Base-by-base conservation (phyloP, 805 yeast species). In the Yarrowia sp. region DNA sequence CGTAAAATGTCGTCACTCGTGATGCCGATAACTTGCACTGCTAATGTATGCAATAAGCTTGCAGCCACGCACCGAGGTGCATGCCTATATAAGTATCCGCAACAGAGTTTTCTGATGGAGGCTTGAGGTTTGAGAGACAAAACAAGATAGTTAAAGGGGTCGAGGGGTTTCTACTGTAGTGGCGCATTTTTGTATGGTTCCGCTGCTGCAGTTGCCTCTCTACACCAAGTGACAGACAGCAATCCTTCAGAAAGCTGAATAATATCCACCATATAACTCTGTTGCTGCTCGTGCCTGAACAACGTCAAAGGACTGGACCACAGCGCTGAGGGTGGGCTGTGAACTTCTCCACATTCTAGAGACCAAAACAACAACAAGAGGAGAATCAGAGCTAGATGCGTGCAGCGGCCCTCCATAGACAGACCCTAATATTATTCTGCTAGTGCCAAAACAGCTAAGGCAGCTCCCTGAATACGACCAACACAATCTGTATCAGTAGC, bases 41-140 rank as follows among this genome's bases (percentile, higher is more conserved):
- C 40, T 41, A 26, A 41, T 55, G 63, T 56, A 56, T 56, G 63
- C 48, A 53, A 41, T 41, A 56, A 56, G 40, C 63, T 26, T 56
- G 63, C 63, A 56, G 63, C 63, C 63, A 56, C 63, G 48, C 63
- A 26, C 48, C 48, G 63, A 56, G 63, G 48, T 56, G 63, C 63
- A 56, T 56, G 48, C 32, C 26, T 42, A 26, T 56, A 41, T 56
- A 56, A 41, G 48, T 26, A 42, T 41, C 22, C 22, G 48, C 38
- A 56, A 56, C 63, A 56, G 38, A 56, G 63, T 56, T 55, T 22
- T n/a, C 38, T 4, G 15, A 15, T 32, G 11, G 59, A 40, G 43
- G n/a, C 40, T 40, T 3, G 63, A 41, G 48, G 63, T n/a, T 26
- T 15, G 48, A 56, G 63, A 38, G 40, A 11, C 40, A 9, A 11